A percentile compares a stretch with the other conserved stretches of the same genome.
phyloP scores from a whole-genome alignment of 2,329 filamentous ascomycete species.

The Thelonectria blattea region DNA sequence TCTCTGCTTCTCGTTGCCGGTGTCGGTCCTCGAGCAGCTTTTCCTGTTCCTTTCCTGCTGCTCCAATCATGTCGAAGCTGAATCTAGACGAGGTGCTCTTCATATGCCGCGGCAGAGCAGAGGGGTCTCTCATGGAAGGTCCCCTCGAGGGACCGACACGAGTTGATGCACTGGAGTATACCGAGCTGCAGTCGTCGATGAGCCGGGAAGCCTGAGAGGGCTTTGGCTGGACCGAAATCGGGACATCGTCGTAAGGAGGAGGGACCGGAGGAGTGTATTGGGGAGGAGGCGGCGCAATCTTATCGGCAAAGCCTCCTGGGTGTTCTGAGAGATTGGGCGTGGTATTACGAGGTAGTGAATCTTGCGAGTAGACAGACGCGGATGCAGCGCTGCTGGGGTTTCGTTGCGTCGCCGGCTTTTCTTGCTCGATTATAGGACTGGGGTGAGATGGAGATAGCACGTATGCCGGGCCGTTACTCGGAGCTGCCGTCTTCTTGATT shows the following conservation, averaged over 20 bases:
- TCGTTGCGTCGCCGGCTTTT: slow-evolving; percentile 33
- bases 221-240: slow-evolving; percentile 33
- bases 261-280: slow-evolving; percentile 46
- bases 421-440: slow-evolving; percentile 27
- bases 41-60: slow-evolving; percentile 68
- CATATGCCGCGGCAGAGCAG: slow-evolving; percentile 67
- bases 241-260: slow-evolving; percentile 47
- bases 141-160: slow-evolving; percentile 56
- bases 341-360: slow-evolving; percentile 36
- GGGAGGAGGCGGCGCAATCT: slow-evolving; percentile 9
- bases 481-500: slow-evolving; percentile 44
- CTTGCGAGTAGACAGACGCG: slow-evolving; percentile 37
- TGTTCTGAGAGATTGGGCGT: slow-evolving; percentile 38
- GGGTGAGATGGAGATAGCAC: slow-evolving; percentile 22
- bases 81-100: slow-evolving; percentile 81
- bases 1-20: slow-evolving; percentile 69
- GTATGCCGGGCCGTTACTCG: slow-evolving; percentile 25
- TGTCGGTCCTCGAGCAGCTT: slow-evolving; percentile 76
- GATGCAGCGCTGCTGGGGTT: slow-evolving; percentile 41
- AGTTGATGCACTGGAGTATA: slow-evolving; percentile 27
- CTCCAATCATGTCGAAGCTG: slow-evolving; percentile 80
- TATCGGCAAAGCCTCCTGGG: slow-evolving; percentile 21
- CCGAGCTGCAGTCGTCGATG: slow-evolving; percentile 27
- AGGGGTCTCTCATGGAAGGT: slow-evolving; percentile 55
- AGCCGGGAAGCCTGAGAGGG: slow-evolving; percentile 34